Base-by-base conservation (phyloP, 345 rosid genomes). In the Arabis hirsuta region DNA sequence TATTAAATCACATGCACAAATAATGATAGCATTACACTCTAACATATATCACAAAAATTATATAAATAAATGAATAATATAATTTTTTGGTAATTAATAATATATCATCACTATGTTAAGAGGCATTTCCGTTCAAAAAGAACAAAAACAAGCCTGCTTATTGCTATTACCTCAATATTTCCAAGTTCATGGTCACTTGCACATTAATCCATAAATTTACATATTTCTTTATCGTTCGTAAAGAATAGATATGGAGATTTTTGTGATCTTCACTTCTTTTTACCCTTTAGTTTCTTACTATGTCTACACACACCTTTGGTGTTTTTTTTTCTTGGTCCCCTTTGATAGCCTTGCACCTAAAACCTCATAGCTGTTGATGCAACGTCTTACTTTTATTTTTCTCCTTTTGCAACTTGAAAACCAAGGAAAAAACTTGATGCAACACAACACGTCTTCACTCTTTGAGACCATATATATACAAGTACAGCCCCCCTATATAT, bases 331-430 rank as follows among this genome's bases (percentile, higher is more conserved):
- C 26, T 48, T 52, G 60, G 60, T 29, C 42, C 77, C 77, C 72
- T 58, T 73, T 20, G 27, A 65, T 73, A 73, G 78, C 78, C 78
- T 73, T 65, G 51, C 72, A 65, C 72, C 78, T 73, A 65, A 65
- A 65, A 57, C 50, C 66, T 41, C 48, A 57, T 73, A 73, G 78
- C 72, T 72, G 67, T 73, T 73, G 72, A 65, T 73, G 72, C 78
- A 73, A 73, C 67, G 57, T 73, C 78, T 65, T 59, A 65, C 38
- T 45, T 36, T 4, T 51, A 27, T 10, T 60, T 43, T 7, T n/a
- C 26, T 27, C 24, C 12, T 14, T 55, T 54, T 55, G 57, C 65
- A 64, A 64, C 42, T 73, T 34, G 38, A 34, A 34, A 34, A 34
- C 38, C 38, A 34, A 34, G 6, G 8, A 6, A 34, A 34, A 7